Conservation (phyloP, 192 early-diverging fungal genomes). For the Lunasporangiospora selenospora region DNA sequence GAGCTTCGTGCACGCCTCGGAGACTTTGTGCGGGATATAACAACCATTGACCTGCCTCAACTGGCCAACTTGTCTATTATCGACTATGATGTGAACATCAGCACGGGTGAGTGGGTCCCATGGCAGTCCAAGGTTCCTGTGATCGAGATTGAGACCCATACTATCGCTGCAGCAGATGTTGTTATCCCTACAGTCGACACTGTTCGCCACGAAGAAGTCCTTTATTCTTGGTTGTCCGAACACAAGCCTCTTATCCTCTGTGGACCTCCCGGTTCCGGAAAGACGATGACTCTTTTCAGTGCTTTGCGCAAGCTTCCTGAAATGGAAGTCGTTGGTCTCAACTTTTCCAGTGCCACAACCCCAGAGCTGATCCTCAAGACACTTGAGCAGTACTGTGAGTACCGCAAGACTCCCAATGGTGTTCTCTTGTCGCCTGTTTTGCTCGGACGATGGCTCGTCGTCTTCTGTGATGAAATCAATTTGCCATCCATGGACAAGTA, state of each 20-base stretch:
- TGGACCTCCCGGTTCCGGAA: slow-evolving; percentile 98
- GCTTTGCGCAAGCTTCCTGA: slow-evolving; percentile 93
- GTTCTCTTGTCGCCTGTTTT: slow-evolving; percentile 82
- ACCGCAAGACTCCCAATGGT: slow-evolving; percentile 93
- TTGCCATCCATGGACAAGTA: slow-evolving; percentile 96
- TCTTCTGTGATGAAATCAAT: slow-evolving; percentile 99
- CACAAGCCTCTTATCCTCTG: slow-evolving; percentile 96
- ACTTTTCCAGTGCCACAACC: slow-evolving; percentile 98
- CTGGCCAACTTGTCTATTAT: slow-evolving; percentile 66
- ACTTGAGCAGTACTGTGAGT: slow-evolving; percentile 98
- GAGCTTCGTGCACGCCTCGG: slow-evolving; percentile 76
- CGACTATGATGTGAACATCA: slow-evolving; percentile 89
- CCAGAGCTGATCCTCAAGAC: slow-evolving; percentile 95
- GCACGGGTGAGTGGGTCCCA: slow-evolving; percentile 85
- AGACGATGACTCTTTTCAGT: slow-evolving; percentile 99
- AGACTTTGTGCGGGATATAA: slow-evolving; percentile 78
- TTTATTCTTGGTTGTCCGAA: slow-evolving; percentile 95
- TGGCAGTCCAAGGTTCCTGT: slow-evolving; percentile 91
- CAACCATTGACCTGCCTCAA: slow-evolving; percentile 79
- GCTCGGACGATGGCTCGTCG: slow-evolving; percentile 93
- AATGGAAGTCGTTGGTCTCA: slow-evolving; percentile 97
- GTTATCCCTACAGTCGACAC: slow-evolving; percentile 99
- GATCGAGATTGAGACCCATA: slow-evolving; percentile 95
- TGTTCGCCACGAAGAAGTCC: slow-evolving; percentile 94
- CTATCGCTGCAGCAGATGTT: slow-evolving; percentile 88